Base-by-base conservation (phyloP, 352 stramenopile genomes). In the Peronospora farinosa region DNA sequence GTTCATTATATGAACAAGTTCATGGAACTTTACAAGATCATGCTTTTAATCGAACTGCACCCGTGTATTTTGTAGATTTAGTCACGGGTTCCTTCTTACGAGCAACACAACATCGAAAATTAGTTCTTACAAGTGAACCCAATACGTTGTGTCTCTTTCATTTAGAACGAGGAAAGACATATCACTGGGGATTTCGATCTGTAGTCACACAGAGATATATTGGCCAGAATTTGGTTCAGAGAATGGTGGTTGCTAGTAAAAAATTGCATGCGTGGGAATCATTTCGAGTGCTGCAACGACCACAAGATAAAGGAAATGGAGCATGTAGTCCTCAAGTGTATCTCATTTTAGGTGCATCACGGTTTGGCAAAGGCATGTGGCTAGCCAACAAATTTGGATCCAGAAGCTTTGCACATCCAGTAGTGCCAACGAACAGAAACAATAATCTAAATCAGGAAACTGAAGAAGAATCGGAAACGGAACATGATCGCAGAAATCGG, bases 331-430 rank as follows among this genome's bases (percentile, higher is more conserved):
- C 54, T 6, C 51, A 48, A 15, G 65, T 92, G 13, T 86, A 88
- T 47, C 40, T 92, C 28, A 81, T 92, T 33, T 41, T 92, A 28
- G 86, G 78, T 58, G 87, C 76, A 7, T 70, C 78, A 3, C 70
- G 81, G 7, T 92, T 92, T 19, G 81, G 81, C 12, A 89, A 90
- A 47, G 78, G 78, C 54, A 88, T 88, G 78, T 92, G 74, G 72
- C 63, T 87, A 23, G 74, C 72, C 11, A 74, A 81, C 17, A 76
- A 73, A 27, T 28, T 51, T 3, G 60, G 51, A 9, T 55, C 39
- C 1, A 60, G 32, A 10, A 65, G 51, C 31, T 54, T 58, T 9
- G 39, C 44, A 0, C 62, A 59, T 12, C 21, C 51, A 3, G 16
- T 36, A 3, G 53, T 66, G 1, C 44, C 55, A 2, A 61, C 54